Base-by-base conservation (phyloP, 345 rosid genomes). In the Ceriops tagal region DNA sequence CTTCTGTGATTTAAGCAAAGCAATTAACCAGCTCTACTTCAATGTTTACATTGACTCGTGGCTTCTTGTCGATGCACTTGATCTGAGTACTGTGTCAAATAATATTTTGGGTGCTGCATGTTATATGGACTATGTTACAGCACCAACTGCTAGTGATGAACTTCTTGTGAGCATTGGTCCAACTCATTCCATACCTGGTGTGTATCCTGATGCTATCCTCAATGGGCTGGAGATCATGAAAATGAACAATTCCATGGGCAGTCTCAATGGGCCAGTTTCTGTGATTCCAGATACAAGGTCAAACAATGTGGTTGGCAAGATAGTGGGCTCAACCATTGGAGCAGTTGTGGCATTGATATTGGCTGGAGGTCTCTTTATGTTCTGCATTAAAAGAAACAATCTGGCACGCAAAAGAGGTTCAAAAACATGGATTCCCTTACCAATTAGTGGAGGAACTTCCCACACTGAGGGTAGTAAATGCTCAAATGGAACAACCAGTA, bases 201-300 rank as follows among this genome's bases (percentile, higher is more conserved):
- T 24, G 28, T 73, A 77, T 64, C 89, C 91, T 3, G 21, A 70
- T 51, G 96, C 89, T 32, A 88, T 88, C 66, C 73, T 88, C 62
- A 90, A 90, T 59, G 96, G 96, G 32, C 67, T 90, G 79, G 96
- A 90, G 79, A 86, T 90, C 66, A 81, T 90, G 93, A 90, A 90
- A 77, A 77, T 90, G 76, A 85, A 83, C 68, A 79, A 86, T 74
- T 79, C 88, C 13, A 62, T 20, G 31, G 80, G 87, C 51, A 88
- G 87, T 82, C 88, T 85, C 58, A 55, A 74, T 69, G 80, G 73
- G 11, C 9, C 47, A 5, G 69, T 57, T 0, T 16, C 69, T 47
- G 62, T 39, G 27, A 19, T 11, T 59, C 47, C 82, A 31, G 24
- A 66, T 63, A 68, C 84, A 21, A 73, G 82, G 35, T 74, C 81